A percentile compares a stretch with the other conserved stretches of the same genome.
These are phyloP conservation scores for Podospora sp. DNA, from an alignment of 495 filamentous ascomycete genomes.

Conservation along the genomic window DNA sequence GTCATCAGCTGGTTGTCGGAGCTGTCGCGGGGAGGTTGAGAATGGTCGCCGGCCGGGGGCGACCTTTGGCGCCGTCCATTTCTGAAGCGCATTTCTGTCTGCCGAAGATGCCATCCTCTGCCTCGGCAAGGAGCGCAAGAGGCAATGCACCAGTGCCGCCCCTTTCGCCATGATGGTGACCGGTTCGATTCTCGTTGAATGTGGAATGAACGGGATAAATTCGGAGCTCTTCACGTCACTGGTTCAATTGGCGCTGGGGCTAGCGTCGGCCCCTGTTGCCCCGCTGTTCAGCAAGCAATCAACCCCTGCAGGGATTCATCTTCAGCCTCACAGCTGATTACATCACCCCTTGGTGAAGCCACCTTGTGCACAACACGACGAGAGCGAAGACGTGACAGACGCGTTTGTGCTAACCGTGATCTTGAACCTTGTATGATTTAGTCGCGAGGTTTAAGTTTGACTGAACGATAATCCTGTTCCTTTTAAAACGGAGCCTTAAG, in stretches of 20 bases:
- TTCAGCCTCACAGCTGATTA: slow-evolving; percentile 9
- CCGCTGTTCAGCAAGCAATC: slow-evolving; percentile 7
- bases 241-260: slow-evolving; percentile 9
- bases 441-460: too few species aligned
- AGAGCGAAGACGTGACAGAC: neutral
- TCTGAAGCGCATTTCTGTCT: neutral
- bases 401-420: neutral
- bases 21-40: slow-evolving; percentile 31
- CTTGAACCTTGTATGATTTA: too few species aligned
- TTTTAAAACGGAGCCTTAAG: too few species aligned
- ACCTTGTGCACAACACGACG: neutral
- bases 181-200: neutral
- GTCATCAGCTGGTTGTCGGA: slow-evolving; percentile 60
- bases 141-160: slow-evolving; percentile 19
- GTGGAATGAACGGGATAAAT: slow-evolving; percentile 1
- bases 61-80: neutral
- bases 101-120: slow-evolving; percentile 2
- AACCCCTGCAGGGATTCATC: neutral
- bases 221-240: slow-evolving; percentile 15
- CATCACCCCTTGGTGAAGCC: slow-evolving; percentile 5
- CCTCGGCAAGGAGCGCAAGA: slow-evolving; percentile 15
- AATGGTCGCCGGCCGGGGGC: slow-evolving; percentile 24
- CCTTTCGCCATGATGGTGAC: slow-evolving; percentile 19
- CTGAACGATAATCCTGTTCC: too few species aligned
- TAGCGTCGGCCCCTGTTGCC: slow-evolving; percentile 21